Base-by-base conservation (phyloP, 208 protist species). In the Trypanosoma scelopori region DNA sequence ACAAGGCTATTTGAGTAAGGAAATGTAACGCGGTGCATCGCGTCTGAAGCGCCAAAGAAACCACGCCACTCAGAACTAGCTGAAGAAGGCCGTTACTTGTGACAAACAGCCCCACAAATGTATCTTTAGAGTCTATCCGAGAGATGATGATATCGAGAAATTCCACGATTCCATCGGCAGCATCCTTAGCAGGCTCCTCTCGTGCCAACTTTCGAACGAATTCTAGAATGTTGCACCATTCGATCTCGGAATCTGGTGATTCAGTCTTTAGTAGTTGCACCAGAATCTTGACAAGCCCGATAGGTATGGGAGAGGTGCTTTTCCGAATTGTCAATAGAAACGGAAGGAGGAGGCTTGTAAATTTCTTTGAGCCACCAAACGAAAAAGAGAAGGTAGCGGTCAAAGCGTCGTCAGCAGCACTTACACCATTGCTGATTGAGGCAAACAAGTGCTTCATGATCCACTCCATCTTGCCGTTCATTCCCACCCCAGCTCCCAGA, bases 21-120 rank as follows among this genome's bases (percentile, higher is more conserved):
- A 74, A 37, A 7, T 49, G n/a, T 52, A 74, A 37, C 9, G 68
- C 52, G 32, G 43, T 28, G 41, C 68, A 74, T n/a, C 68, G 59
- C 20, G 23, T 56, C 5, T 52, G 41, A n/a, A 74, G 46, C 5
- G 1, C 32, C 4, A 46, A 39, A 42, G 52, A 55, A 13, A 30
- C 22, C 22, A 67, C 45, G 47, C 49, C 60, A 28, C 27, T 55
- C 2, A 68, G 45, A 9, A 74, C n/a, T n/a, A 56, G 6, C 6
- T 18, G 35, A 48, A 74, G 56, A 30, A 74, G 32, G 30, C 16
- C 32, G 32, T 39, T 45, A 27, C 56, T 25, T 15, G n/a, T 22
- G 28, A 67, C 3, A 55, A 74, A 22, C 12, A 37, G 20, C 12
- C 3, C 42, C 39, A 67, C 51, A 43, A 74, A 56, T n/a, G 52